phyloP scores from a whole-genome alignment of 352 stramenopile genomes.

The Globisporangium paddicum region DNA sequence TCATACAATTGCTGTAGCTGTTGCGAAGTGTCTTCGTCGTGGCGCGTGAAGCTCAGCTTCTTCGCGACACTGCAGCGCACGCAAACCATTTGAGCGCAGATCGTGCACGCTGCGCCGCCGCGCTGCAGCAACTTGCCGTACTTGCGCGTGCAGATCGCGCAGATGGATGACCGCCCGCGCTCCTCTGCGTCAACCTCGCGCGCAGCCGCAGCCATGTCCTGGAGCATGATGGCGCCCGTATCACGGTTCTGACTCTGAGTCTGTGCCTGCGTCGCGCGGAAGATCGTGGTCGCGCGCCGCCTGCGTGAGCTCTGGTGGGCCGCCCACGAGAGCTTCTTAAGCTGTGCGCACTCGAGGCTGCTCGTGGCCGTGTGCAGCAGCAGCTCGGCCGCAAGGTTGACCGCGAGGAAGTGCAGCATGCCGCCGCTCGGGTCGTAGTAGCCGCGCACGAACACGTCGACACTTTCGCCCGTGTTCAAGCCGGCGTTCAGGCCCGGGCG shows the following conservation, averaged over 20 bases:
- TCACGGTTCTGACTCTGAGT: constrained; percentile 10
- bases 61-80: constrained; percentile 40
- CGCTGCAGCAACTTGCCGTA: constrained; percentile 19
- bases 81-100: constrained; percentile 34
- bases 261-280: constrained; percentile 12
- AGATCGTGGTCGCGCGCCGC: constrained; percentile 11
- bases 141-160: constrained; percentile 12
- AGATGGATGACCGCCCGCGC: background rate
- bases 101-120: constrained; percentile 25
- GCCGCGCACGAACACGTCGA: constrained; percentile 20
- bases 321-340: constrained; percentile 57
- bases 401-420: constrained; percentile 36
- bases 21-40: constrained; percentile 1
- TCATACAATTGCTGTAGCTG: constrained; percentile 33
- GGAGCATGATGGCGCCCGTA: constrained; percentile 12
- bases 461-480: background rate
- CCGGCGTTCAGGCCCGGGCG: background rate
- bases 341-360: constrained; percentile 47
- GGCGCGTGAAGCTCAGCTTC: constrained; percentile 39
- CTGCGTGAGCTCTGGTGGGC: constrained; percentile 22
- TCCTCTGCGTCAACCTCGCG: constrained; percentile 14
- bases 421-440: constrained; percentile 39
- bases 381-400: constrained; percentile 42
- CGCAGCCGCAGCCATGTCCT: constrained; percentile 21
- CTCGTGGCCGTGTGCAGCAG: constrained; percentile 36